These are phyloP conservation scores for Kwoniella sp. DNA, from an alignment of 768 basidiomycete genomes.

Conservation along the genomic window DNA sequence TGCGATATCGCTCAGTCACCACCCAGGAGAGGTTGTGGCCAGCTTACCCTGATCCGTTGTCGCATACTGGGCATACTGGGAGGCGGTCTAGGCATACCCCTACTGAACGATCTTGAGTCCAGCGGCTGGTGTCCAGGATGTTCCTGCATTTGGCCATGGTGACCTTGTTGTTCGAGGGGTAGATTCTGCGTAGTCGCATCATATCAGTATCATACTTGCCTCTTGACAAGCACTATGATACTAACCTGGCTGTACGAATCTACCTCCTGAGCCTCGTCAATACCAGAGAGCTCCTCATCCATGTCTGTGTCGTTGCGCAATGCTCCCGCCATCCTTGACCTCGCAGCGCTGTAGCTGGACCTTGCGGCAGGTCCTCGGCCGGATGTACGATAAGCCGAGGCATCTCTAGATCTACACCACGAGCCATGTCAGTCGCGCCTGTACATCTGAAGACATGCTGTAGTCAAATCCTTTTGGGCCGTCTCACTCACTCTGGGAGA, in stretches of 20 bases:
- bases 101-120: too few species aligned
- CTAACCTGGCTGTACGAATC: constrained; percentile 9
- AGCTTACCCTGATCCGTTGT: constrained; percentile 22
- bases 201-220: too few species aligned
- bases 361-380: constrained; percentile 14
- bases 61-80: constrained; percentile 36
- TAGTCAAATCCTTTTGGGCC: not conserved
- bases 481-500: constrained; percentile 18
- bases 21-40: too few species aligned
- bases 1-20: too few species aligned
- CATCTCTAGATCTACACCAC: constrained; percentile 10
- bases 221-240: too few species aligned
- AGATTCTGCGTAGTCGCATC: too few species aligned
- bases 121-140: too few species aligned
- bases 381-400: constrained; percentile 7
- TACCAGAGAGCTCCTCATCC: constrained; percentile 34
- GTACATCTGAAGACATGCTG: not conserved
- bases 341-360: not conserved
- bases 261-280: constrained; percentile 33
- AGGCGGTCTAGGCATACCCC: constrained; percentile 16
- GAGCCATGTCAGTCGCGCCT: too few species aligned
- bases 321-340: constrained; percentile 42
- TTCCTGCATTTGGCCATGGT: too few species aligned
- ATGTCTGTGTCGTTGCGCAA: constrained; percentile 34
- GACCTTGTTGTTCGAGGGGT: too few species aligned